Percentiles rank a stretch among this genome's conserved stretches.
These are phyloP conservation scores for Dothistroma pini DNA, from an alignment of 2,329 filamentous ascomycete genomes.

Conservation along the genomic window DNA sequence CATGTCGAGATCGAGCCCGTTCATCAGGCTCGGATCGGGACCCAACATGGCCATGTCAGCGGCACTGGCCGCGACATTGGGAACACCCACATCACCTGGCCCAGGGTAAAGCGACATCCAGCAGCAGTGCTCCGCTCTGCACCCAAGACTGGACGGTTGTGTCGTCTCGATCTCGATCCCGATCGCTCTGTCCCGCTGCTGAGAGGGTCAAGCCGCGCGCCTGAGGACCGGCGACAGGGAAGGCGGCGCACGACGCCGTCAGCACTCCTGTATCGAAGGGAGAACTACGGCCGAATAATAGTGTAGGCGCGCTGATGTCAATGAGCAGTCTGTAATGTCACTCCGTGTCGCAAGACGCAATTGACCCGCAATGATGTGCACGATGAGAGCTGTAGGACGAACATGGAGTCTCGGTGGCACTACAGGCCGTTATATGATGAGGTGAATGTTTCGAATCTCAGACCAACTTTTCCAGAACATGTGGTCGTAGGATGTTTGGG, in stretches of 20 bases:
- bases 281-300: neutral
- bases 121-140: slow-evolving; percentile 15
- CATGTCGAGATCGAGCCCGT: slow-evolving; percentile 44
- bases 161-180: slow-evolving; percentile 19
- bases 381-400: neutral
- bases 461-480: neutral
- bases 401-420: neutral
- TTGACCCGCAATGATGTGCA: neutral
- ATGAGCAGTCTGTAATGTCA: neutral
- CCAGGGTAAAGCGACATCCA: slow-evolving; percentile 22
- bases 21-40: slow-evolving; percentile 36
- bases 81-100: slow-evolving; percentile 11
- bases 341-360: neutral
- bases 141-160: slow-evolving; percentile 12
- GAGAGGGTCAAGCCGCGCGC: slow-evolving; percentile 14
- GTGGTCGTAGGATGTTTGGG: too few species aligned
- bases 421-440: neutral
- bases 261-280: neutral
- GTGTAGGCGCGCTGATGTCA: too few species aligned
- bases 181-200: slow-evolving; percentile 19
- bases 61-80: slow-evolving; percentile 17
- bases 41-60: slow-evolving; percentile 20
- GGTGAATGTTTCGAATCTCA: neutral
- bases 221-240: slow-evolving; percentile 11
- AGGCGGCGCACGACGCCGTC: slow-evolving; percentile 7